Conservation (phyloP, 345 rosid genomes). For the Boechera stricta region DNA sequence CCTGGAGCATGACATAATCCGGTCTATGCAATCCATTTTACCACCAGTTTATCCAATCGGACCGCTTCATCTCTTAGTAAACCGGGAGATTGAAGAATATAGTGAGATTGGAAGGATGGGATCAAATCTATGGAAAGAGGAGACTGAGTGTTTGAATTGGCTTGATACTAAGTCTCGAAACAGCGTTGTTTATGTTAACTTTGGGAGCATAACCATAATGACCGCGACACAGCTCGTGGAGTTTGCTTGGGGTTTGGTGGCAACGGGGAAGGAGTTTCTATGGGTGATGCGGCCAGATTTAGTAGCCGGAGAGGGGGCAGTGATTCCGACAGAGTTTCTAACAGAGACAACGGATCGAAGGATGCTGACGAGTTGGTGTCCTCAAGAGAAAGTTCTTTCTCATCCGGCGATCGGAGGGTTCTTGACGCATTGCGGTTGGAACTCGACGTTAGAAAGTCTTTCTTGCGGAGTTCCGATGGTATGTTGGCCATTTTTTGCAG, state of each 20-base stretch:
- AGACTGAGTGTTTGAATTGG: constrained; percentile 40
- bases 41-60: constrained; percentile 42
- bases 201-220: constrained; percentile 36
- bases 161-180: constrained; percentile 33
- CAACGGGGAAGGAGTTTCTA: constrained; percentile 51
- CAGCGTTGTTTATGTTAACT: constrained; percentile 37
- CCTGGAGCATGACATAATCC: constrained; percentile 39
- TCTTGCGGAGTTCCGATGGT: constrained; percentile 53
- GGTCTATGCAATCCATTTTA: constrained; percentile 30
- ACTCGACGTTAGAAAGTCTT: constrained; percentile 61
- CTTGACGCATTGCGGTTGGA: constrained; percentile 68
- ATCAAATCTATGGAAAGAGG: constrained; percentile 44
- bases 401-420: constrained; percentile 59
- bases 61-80: constrained; percentile 19
- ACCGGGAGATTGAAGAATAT: not conserved
- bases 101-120: not conserved
- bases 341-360: constrained; percentile 48
- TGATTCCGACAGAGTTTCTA: constrained; percentile 50
- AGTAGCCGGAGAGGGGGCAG: constrained; percentile 47
- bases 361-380: constrained; percentile 56
- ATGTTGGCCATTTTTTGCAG: constrained; percentile 67
- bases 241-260: constrained; percentile 61
- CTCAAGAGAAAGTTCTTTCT: constrained; percentile 54
- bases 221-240: constrained; percentile 26
- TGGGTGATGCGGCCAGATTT: constrained; percentile 63